These are phyloP conservation scores for Chytriomyces confervae DNA, from an alignment of 192 early-diverging fungal genomes.

Conservation along the genomic window DNA sequence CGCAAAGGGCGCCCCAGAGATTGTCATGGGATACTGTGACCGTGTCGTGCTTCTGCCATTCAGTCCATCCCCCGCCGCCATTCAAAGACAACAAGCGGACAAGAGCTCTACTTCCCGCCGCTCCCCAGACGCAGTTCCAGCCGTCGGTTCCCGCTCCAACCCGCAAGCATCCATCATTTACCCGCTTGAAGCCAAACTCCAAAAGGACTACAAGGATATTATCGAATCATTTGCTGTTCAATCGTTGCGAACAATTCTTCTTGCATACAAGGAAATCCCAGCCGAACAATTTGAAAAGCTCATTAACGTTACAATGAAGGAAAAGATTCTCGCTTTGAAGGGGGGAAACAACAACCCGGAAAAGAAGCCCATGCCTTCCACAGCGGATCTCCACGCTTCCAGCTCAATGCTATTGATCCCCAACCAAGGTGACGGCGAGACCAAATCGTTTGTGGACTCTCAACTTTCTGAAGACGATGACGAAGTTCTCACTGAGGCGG, in stretches of 20 bases:
- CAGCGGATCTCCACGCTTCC: background rate
- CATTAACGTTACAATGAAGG: constrained; percentile 24
- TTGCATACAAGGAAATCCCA: constrained; percentile 63
- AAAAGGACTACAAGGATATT: constrained; percentile 42
- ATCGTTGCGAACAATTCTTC: constrained; percentile 87
- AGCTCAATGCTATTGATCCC: background rate
- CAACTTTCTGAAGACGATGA: constrained; percentile 10
- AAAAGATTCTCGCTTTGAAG: constrained; percentile 16
- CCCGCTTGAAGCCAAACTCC: constrained; percentile 18
- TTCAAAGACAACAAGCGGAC: constrained; percentile 46
- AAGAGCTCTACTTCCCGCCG: constrained; percentile 4
- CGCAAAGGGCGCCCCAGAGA: constrained; percentile 85
- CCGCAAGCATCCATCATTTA: constrained; percentile 14
- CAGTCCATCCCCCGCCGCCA: constrained; percentile 56
- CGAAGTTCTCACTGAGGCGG: constrained; percentile 11
- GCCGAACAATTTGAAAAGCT: constrained; percentile 31
- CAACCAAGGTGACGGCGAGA: background rate
- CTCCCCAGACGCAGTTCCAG: constrained; percentile 6
- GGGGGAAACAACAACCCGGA: constrained; percentile 1
- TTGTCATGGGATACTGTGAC: constrained; percentile 34
- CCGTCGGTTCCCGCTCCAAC: constrained; percentile 24
- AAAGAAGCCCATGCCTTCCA: background rate
- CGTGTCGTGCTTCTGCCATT: constrained; percentile 34
- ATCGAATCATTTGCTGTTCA: constrained; percentile 81
- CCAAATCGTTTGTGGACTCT: constrained; percentile 19